phyloP scores from a whole-genome alignment of 805 yeast species.

The Starmerella sirachaensis region DNA sequence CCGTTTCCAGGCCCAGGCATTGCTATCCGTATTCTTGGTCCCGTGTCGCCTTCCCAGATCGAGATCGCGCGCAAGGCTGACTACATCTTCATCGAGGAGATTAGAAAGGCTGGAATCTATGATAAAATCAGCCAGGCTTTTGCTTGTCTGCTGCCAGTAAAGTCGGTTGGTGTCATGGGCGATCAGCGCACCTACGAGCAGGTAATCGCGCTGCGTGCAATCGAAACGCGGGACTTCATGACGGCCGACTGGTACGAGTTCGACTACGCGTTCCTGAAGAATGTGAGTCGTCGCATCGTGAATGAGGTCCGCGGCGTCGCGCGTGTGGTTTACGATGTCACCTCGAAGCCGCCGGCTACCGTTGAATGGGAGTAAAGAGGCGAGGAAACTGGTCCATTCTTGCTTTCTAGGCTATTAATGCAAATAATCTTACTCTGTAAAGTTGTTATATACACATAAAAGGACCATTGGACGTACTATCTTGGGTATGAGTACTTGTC shows the following conservation, averaged over 20 bases:
- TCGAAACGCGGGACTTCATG: constrained; percentile 97
- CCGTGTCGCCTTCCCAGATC: constrained; percentile 85
- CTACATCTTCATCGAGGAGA: constrained; percentile 89
- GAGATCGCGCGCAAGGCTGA: constrained; percentile 97
- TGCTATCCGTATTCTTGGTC: constrained; percentile 96
- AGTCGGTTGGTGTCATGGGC: constrained; percentile 99
- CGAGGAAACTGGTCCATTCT: neutral
- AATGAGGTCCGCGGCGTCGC: constrained; percentile 99
- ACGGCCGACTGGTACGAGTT: constrained; percentile 98
- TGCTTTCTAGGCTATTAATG: neutral
- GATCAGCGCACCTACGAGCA: constrained; percentile 99
- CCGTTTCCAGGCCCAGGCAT: constrained; percentile 99
- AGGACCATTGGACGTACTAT: too few relatives aligned
- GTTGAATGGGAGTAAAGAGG: constrained; percentile 96
- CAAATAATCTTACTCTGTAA: neutral
- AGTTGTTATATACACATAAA: too few relatives aligned
- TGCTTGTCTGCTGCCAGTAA: constrained; percentile 92
- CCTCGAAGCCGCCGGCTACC: constrained; percentile 99
- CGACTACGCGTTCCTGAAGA: constrained; percentile 83
- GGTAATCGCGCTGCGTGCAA: constrained; percentile 97
- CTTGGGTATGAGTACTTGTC: too few relatives aligned
- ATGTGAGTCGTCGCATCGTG: constrained; percentile 88
- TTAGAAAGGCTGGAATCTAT: constrained; percentile 84
- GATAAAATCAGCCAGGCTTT: constrained; percentile 92
- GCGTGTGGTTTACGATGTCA: constrained; percentile 95